Evolutionary conservation across 345 rosid genomes (phyloP).

Genomic region (Mallotus nudiflorus): DNA sequence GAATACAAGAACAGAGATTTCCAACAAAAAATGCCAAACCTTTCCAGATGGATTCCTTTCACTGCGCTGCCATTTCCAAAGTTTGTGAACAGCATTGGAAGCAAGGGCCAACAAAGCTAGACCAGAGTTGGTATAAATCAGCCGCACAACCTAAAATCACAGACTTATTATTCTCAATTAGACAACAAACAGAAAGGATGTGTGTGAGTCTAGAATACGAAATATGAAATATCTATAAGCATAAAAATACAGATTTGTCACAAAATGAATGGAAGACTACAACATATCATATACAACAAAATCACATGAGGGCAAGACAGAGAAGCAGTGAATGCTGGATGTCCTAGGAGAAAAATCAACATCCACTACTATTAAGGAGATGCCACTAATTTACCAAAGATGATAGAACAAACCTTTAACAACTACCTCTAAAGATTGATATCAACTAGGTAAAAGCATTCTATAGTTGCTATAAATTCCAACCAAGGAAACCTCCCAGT

Average conservation of each 20-base stretch:
- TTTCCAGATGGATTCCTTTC: constrained; percentile 54
- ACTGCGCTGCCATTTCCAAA: constrained; percentile 70
- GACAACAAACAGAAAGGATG: neutral
- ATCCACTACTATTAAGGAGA: neutral
- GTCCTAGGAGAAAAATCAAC: neutral
- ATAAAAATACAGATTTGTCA: neutral
- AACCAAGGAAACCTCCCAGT: neutral
- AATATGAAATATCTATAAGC: neutral
- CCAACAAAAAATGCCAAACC: constrained; percentile 37
- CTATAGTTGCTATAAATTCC: neutral
- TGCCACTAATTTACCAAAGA: neutral
- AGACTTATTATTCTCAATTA: constrained; percentile 6
- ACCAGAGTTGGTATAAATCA: constrained; percentile 63
- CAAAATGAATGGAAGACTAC: neutral
- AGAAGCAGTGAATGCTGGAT: neutral
- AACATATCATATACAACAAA: neutral
- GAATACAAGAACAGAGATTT: neutral
- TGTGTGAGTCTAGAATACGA: neutral
- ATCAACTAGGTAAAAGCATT: neutral
- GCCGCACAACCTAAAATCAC: constrained; percentile 47
- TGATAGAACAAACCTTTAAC: neutral
- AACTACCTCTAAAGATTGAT: neutral
- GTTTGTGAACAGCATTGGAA: constrained; percentile 61
- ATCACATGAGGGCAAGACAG: neutral
- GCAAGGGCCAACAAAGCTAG: constrained; percentile 56